Percentiles rank a stretch among this genome's conserved stretches.
phyloP scores from a whole-genome alignment of 495 filamentous ascomycete species.

The Physcia stellaris region DNA sequence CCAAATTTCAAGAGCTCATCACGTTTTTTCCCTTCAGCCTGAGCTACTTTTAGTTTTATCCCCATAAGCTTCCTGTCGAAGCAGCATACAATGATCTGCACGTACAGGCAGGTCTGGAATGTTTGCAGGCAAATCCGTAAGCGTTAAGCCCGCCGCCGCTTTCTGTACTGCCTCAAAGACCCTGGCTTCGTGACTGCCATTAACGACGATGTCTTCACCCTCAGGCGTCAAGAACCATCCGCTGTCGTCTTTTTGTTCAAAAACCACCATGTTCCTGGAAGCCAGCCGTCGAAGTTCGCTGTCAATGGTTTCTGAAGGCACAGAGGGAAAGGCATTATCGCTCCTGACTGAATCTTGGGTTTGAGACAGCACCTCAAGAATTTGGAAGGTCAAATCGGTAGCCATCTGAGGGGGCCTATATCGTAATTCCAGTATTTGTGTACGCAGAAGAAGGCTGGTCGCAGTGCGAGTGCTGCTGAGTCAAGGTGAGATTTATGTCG shows the following conservation, averaged over 20 bases:
- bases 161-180: constrained; percentile 77
- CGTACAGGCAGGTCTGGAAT: constrained; percentile 48
- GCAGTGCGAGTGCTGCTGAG: no score
- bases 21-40: no score
- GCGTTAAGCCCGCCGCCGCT: constrained; percentile 64
- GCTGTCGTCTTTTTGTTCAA: constrained; percentile 70
- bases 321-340: constrained; percentile 59
- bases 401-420: constrained; percentile 24
- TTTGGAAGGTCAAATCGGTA: constrained; percentile 47
- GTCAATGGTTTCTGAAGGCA: constrained; percentile 61
- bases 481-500: no score
- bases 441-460: no score
- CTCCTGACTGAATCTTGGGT: constrained; percentile 54
- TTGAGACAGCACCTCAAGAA: constrained; percentile 54
- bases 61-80: constrained; percentile 8
- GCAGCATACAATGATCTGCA: constrained; percentile 17
- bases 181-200: constrained; percentile 89
- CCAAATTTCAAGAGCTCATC: constrained; percentile 78
- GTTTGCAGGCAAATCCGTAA: constrained; percentile 56
- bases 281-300: constrained; percentile 74
- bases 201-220: constrained; percentile 58
- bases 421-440: background rate
- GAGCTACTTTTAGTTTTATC: no score
- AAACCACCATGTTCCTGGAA: constrained; percentile 72
- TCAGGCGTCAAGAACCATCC: constrained; percentile 66